Evolutionary conservation across 768 basidiomycete species (phyloP), one percentile per base, ranked within the genome.

Genomic region (Suillus subluteus): DNA sequence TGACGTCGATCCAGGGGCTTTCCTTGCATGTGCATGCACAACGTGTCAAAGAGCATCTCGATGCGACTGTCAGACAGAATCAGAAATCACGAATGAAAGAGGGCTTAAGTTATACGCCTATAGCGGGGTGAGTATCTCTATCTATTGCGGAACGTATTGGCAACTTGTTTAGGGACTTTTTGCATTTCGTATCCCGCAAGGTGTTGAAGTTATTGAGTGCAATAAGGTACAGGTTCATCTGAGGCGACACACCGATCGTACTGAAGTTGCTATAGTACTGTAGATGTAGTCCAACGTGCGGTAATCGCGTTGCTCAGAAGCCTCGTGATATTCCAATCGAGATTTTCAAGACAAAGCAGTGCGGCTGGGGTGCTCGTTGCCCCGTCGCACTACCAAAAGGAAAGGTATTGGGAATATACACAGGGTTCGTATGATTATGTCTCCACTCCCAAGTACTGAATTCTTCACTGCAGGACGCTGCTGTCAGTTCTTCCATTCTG

Each of bases 361-460:
- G 83, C 64, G 91, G 91, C 4, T 92, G 89, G 90, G 90, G 91
- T 8, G 89, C 84, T 3, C 80, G 88, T n/a, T 74, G 86, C 0
- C 69, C 80, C 7, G 68, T 72, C 0, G 70, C 77, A 35, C 68
- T 91, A 0, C 74, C 75, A 26, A 75, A 65, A 58, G 90, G 90
- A 5, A 88, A 87, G 67, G 86, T 91, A 4, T 67, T 92, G 32
- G 91, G 91, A 3, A 78, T 88, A 12, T 92, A 89, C 70, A 85
- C 89, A 63, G 91, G 91, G 91, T 90, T 70, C 41, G 81, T 73
- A 61, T 61, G 59, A 15, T 38, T 40, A 58, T 65, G 63, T 54
- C 4, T 8, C 35, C 40, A 32, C 30, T 40, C 58, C 66, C 2
- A 6, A 6, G 12, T 23, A 40, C 62, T 67, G 43, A 76, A 23